Evolutionary conservation across 2,329 filamentous ascomycete genomes (phyloP).

Genomic region (Blastomyces silverae): DNA sequence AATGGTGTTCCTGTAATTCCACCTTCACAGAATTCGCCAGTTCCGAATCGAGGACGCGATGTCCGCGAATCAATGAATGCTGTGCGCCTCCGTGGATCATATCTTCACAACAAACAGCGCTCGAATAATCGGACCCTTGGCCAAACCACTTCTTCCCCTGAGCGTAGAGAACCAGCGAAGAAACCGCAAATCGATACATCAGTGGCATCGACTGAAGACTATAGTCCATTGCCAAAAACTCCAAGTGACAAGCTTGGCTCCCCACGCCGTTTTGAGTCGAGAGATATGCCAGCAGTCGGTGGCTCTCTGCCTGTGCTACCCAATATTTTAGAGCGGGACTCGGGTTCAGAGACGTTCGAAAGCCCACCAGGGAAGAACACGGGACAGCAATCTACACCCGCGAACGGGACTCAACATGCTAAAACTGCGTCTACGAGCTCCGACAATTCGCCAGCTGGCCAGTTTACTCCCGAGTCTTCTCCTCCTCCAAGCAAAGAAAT

Average conservation of each 20-base stretch:
- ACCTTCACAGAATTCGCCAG: constrained; percentile 65
- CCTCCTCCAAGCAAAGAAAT: constrained; percentile 77
- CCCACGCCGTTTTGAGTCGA: constrained; percentile 32
- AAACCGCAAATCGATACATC: constrained; percentile 33
- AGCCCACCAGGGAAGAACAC: constrained; percentile 7
- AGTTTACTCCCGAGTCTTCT: constrained; percentile 55
- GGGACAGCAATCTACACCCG: constrained; percentile 29
- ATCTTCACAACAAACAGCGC: constrained; percentile 44
- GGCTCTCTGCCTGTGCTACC: constrained; percentile 55
- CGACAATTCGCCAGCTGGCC: constrained; percentile 23
- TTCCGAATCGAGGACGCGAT: constrained; percentile 76
- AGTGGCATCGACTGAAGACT: constrained; percentile 25
- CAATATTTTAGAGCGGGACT: constrained; percentile 32
- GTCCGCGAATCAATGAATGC: constrained; percentile 71
- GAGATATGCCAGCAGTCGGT: constrained; percentile 40
- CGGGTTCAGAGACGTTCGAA: constrained; percentile 15
- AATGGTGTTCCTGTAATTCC: constrained; percentile 83
- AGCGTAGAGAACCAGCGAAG: constrained; percentile 27
- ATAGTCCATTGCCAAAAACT: constrained; percentile 50
- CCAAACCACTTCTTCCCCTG: constrained; percentile 38
- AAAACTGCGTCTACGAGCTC: constrained; percentile 15
- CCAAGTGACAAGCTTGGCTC: constrained; percentile 58
- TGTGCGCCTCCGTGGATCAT: constrained; percentile 39
- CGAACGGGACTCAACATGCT: constrained; percentile 9
- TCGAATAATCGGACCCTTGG: constrained; percentile 52